Evolutionary conservation across 1,139 yeast species (phyloP).

Genomic region (Pichia sp.): DNA sequence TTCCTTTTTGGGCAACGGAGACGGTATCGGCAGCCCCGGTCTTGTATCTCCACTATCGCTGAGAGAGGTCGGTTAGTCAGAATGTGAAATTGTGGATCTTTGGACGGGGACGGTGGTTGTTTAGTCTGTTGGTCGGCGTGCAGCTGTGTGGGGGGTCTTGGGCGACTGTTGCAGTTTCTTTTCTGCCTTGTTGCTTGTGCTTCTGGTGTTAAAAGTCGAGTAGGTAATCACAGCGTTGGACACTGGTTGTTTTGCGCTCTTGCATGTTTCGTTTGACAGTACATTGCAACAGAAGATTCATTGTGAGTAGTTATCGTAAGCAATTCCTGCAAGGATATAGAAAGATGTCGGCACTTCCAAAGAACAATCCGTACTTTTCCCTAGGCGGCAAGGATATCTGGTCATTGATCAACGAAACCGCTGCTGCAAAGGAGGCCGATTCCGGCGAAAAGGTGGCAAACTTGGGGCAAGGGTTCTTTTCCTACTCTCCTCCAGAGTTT

Average conservation of each 20-base stretch:
- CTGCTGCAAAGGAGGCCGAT: slow-evolving; percentile 65
- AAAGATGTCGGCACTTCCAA: slow-evolving; percentile 26
- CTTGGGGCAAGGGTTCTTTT: slow-evolving; percentile 95
- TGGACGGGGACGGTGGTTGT: neutral
- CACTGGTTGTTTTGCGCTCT: neutral
- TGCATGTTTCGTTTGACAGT: neutral
- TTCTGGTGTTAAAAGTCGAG: neutral
- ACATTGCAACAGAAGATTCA: neutral
- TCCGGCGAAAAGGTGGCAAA: slow-evolving; percentile 73
- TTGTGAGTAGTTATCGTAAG: neutral
- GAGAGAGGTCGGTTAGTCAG: neutral
- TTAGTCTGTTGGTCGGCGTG: neutral
- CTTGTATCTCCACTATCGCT: neutral
- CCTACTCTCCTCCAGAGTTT: slow-evolving; percentile 89
- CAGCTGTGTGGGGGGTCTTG: neutral
- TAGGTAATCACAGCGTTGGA: neutral
- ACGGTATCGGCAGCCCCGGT: neutral
- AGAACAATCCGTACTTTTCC: slow-evolving; percentile 61
- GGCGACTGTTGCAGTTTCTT: neutral
- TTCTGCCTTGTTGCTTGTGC: neutral
- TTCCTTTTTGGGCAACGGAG: neutral
- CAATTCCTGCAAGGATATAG: neutral
- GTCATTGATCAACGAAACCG: slow-evolving; percentile 92
- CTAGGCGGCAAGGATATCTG: slow-evolving; percentile 80
- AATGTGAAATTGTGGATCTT: neutral